These are phyloP conservation scores for Arthrobotrys sphaeroides DNA, from an alignment of 2,329 filamentous ascomycete genomes.

Conservation along the genomic window DNA sequence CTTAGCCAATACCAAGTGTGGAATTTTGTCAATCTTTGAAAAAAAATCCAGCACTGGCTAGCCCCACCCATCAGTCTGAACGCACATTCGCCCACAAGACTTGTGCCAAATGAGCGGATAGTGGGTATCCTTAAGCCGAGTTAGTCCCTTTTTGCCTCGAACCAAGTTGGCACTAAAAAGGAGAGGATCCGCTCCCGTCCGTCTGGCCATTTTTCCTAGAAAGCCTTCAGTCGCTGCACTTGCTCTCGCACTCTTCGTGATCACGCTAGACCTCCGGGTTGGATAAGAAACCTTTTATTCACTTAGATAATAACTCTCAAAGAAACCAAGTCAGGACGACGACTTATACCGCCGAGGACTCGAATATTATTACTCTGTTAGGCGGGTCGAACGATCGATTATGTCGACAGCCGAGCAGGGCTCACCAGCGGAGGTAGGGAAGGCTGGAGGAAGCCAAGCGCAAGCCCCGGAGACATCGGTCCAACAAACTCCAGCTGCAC, in stretches of 20 bases:
- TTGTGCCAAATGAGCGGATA: conserved; percentile 25
- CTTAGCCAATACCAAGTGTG: conserved; percentile 13
- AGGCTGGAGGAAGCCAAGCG: conserved; percentile 10
- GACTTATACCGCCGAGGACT: conserved; percentile 7
- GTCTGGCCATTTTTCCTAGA: conserved; percentile 30
- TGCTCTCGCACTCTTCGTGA: conserved; percentile 16
- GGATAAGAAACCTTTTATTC: conserved; percentile 17
- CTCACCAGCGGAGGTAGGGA: neutral
- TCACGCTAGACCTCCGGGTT: conserved; percentile 20
- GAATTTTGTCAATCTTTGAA: conserved; percentile 28
- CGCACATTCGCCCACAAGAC: conserved; percentile 31
- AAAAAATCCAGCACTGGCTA: conserved; percentile 18
- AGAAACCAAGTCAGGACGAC: conserved; percentile 27
- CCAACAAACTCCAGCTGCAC: conserved; percentile 2
- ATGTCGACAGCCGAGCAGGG: conserved; percentile 26
- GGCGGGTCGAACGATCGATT: neutral
- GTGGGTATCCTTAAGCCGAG: conserved; percentile 19
- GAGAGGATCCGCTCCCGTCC: conserved; percentile 54
- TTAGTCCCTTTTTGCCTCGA: conserved; percentile 19
- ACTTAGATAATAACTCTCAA: too few relatives aligned
- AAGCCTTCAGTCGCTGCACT: conserved; percentile 28
- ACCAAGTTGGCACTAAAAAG: conserved; percentile 51
- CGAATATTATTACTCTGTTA: conserved; percentile 2
- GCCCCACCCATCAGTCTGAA: conserved; percentile 40
- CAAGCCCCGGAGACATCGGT: conserved; percentile 2